phyloP scores from a whole-genome alignment of 2,329 filamentous ascomycete species.

The Trichoderma koningii region DNA sequence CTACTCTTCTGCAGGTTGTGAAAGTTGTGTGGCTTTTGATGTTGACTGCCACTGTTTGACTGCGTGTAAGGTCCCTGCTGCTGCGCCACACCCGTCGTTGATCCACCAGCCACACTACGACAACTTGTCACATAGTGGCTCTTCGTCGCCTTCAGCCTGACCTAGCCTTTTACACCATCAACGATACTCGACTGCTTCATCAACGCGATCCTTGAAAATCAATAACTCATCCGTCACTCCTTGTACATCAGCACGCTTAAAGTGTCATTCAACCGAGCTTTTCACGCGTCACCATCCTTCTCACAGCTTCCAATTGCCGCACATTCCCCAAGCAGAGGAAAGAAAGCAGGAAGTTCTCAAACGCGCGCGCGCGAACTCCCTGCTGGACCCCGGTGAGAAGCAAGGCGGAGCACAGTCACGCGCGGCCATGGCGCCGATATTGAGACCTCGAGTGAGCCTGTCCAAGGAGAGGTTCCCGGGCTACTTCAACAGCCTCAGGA shows the following conservation, averaged over 20 bases:
- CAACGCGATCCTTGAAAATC: background rate
- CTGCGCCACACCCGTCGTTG: background rate
- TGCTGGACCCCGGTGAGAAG: background rate
- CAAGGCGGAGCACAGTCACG: background rate
- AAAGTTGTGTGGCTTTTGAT: too few relatives aligned
- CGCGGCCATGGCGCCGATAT: constrained; percentile 44
- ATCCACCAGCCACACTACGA: constrained; percentile 4
- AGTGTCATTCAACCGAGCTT: background rate
- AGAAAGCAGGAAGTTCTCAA: background rate
- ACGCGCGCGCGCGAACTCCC: background rate
- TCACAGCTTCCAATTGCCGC: background rate
- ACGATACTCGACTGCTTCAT: background rate
- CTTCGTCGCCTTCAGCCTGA: constrained; percentile 7
- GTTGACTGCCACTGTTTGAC: too few relatives aligned
- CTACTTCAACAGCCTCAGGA: constrained; percentile 68
- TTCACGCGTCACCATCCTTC: background rate
- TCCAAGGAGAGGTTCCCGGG: constrained; percentile 69
- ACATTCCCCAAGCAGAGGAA: background rate
- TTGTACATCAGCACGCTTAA: background rate
- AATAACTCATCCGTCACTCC: too few relatives aligned
- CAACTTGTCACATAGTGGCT: background rate
- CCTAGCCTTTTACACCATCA: constrained; percentile 7
- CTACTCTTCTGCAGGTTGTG: too few relatives aligned
- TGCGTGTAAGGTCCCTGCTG: background rate
- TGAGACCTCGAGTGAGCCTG: constrained; percentile 56